phyloP scores from a whole-genome alignment of 495 filamentous ascomycete genomes.

The Talaromyces ruber region DNA sequence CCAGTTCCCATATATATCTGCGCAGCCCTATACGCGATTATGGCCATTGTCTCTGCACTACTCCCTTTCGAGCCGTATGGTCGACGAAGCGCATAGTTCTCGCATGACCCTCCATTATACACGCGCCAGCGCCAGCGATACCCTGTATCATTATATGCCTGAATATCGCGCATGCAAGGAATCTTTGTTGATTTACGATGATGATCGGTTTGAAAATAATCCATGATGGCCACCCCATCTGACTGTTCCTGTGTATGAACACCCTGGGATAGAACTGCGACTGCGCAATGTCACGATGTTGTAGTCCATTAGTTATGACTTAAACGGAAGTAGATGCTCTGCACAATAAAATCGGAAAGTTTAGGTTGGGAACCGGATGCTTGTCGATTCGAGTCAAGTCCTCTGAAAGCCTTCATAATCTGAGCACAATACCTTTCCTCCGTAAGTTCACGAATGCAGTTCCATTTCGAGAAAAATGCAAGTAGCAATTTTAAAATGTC shows the following conservation, averaged over 20 bases:
- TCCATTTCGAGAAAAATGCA: neutral
- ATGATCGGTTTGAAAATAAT: neutral
- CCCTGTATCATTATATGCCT: neutral
- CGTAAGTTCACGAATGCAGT: neutral
- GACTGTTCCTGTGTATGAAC: neutral
- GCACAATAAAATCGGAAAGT: neutral
- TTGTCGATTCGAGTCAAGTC: neutral
- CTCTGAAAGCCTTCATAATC: neutral
- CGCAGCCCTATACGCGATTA: constrained; percentile 54
- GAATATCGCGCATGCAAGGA: neutral
- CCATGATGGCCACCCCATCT: neutral
- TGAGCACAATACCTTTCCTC: neutral
- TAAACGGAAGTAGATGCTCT: neutral
- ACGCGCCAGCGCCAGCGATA: neutral
- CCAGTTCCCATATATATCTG: constrained; percentile 62
- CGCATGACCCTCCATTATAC: neutral
- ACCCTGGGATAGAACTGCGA: neutral
- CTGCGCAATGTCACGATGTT: neutral
- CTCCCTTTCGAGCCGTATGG: constrained; percentile 71
- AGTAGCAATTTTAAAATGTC: neutral
- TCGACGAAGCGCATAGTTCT: constrained; percentile 47
- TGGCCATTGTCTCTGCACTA: constrained; percentile 49
- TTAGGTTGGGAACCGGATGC: neutral
- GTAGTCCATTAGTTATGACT: neutral
- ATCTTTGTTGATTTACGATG: neutral